These are phyloP conservation scores for Udeniomyces megalosporus DNA, from an alignment of 768 basidiomycete genomes.

Conservation along the genomic window DNA sequence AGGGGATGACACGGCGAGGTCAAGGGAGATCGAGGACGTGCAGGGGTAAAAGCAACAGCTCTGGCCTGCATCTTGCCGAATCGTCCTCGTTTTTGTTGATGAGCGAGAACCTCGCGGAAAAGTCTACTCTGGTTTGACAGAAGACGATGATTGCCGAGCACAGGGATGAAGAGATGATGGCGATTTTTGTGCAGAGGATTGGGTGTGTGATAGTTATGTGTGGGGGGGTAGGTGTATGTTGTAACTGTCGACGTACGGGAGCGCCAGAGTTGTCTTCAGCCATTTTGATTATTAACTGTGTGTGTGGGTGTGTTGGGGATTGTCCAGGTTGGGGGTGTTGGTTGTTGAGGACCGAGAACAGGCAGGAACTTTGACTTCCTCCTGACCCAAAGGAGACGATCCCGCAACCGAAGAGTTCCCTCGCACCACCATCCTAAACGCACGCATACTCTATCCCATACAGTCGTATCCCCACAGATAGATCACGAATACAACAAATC, in stretches of 20 bases:
- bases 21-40: too few species aligned
- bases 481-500: background rate
- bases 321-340: background rate
- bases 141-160: background rate
- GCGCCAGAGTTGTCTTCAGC: slow-evolving; percentile 12
- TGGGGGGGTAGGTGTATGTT: background rate
- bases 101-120: too few species aligned
- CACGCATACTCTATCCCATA: background rate
- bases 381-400: too few species aligned
- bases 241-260: slow-evolving; percentile 10
- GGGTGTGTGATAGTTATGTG: background rate
- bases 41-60: too few species aligned
- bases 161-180: too few species aligned
- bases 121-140: too few species aligned
- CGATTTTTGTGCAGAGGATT: too few species aligned
- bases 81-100: too few species aligned
- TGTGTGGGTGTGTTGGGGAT: background rate
- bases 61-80: too few species aligned
- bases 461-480: background rate
- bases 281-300: background rate
- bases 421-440: background rate
- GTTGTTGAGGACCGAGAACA: background rate
- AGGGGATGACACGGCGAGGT: too few species aligned
- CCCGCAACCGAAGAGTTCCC: too few species aligned
- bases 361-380: background rate